Evolutionary conservation across 345 rosid genomes (phyloP).

Genomic region (Salix viminalis): DNA sequence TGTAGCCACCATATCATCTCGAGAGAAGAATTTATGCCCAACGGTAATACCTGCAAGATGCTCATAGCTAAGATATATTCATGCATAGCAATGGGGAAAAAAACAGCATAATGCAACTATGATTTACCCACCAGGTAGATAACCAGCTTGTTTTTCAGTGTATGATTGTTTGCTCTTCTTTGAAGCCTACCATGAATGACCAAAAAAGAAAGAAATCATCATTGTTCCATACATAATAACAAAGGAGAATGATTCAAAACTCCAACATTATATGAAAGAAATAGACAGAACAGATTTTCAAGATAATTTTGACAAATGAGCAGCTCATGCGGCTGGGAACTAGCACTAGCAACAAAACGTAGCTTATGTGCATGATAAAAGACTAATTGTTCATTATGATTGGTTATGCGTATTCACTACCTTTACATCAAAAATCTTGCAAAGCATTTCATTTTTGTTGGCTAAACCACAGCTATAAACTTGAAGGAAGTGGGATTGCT

Average conservation of each 20-base stretch:
- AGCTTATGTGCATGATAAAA: background rate
- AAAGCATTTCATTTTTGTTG: background rate
- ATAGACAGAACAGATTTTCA: background rate
- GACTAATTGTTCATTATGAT: background rate
- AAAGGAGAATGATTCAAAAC: background rate
- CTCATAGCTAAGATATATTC: background rate
- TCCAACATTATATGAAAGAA: background rate
- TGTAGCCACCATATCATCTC: constrained; percentile 29
- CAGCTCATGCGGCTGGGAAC: background rate
- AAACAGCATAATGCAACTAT: background rate
- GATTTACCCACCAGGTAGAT: constrained; percentile 26
- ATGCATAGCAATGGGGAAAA: background rate
- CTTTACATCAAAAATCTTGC: background rate
- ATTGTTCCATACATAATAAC: background rate
- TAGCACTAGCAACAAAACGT: background rate
- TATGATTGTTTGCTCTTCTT: constrained; percentile 10
- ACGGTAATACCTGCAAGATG: constrained; percentile 24
- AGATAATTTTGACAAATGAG: background rate
- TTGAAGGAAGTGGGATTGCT: background rate
- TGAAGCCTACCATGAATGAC: constrained; percentile 19
- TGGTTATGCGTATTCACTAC: background rate
- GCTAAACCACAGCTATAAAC: background rate
- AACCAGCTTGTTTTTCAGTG: constrained; percentile 14
- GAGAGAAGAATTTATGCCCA: constrained; percentile 34
- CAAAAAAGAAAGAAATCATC: background rate